A percentile compares a stretch with the other conserved stretches of the same genome.
Conservation (phyloP, 495 filamentous ascomycete genomes). For the Talaromyces liani region DNA sequence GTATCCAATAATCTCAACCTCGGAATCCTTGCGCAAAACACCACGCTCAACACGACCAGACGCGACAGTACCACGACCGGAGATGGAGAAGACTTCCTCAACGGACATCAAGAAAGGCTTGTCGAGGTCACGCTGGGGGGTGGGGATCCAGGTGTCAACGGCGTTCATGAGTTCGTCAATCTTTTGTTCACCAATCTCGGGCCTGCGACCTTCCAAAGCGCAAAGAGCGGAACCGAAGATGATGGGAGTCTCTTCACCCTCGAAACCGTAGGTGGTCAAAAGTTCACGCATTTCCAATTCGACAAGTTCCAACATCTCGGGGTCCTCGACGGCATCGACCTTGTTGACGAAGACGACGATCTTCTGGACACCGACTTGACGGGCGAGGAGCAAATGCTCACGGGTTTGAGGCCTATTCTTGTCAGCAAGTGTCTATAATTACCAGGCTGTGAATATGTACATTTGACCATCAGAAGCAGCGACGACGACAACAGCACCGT, state of each 20-base stretch:
- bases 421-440: slow-evolving; percentile 16
- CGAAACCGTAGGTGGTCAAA: slow-evolving; percentile 84
- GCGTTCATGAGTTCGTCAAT: slow-evolving; percentile 84
- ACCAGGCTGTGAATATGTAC: slow-evolving; percentile 31
- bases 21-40: slow-evolving; percentile 78
- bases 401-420: slow-evolving; percentile 80
- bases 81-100: slow-evolving; percentile 97
- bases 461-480: slow-evolving; percentile 98
- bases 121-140: slow-evolving; percentile 80
- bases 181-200: slow-evolving; percentile 77
- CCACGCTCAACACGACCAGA: slow-evolving; percentile 98
- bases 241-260: slow-evolving; percentile 95
- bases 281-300: slow-evolving; percentile 99
- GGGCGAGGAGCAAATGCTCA: slow-evolving; percentile 94
- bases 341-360: slow-evolving; percentile 99
- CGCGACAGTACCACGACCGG: slow-evolving; percentile 92
- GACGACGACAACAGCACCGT: slow-evolving; percentile 96
- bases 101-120: slow-evolving; percentile 99
- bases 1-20: slow-evolving; percentile 91
- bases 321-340: slow-evolving; percentile 91
- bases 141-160: slow-evolving; percentile 95
- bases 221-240: slow-evolving; percentile 93
- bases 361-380: slow-evolving; percentile 95
- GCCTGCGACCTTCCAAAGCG: slow-evolving; percentile 79
- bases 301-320: slow-evolving; percentile 98